A percentile compares a stretch with the other conserved stretches of the same genome.
These are phyloP conservation scores for Colletotrichum paranaense DNA, from an alignment of 2,329 filamentous ascomycete genomes.

Conservation along the genomic window DNA sequence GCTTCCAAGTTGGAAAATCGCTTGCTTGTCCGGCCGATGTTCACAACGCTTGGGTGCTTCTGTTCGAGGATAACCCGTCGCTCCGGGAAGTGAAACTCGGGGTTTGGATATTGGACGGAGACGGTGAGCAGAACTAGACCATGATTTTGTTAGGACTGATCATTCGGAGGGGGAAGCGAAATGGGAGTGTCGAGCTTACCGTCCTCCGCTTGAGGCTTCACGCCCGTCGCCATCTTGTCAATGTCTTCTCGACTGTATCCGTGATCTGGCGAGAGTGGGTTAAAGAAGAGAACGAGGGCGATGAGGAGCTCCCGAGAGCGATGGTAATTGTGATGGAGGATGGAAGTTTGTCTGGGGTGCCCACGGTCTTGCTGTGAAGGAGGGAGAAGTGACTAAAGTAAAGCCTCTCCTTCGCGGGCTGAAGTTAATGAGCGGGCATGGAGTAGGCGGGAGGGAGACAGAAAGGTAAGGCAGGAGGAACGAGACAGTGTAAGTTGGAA, in stretches of 20 bases:
- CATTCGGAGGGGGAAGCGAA: not conserved
- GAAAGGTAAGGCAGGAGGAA: constrained; percentile 1
- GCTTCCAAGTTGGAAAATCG: constrained; percentile 46
- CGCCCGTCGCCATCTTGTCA: constrained; percentile 27
- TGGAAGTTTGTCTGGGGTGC: not conserved
- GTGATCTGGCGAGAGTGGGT: not conserved
- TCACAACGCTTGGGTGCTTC: constrained; percentile 31
- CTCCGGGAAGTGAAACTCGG: constrained; percentile 34
- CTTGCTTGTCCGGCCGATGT: constrained; percentile 59
- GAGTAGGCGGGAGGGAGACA: constrained; percentile 14
- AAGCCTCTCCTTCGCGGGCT: not conserved
- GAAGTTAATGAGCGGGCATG: not conserved
- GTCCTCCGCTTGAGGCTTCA: constrained; percentile 17
- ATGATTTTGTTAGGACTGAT: constrained; percentile 28
- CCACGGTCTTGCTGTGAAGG: not conserved
- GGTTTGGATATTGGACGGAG: constrained; percentile 38
- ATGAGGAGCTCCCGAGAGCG: not conserved
- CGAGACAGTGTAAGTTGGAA: constrained; percentile 32
- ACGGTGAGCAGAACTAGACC: constrained; percentile 46
- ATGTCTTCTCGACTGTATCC: not conserved
- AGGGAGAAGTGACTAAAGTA: not conserved
- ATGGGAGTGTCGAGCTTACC: constrained; percentile 2
- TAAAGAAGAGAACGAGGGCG: not conserved
- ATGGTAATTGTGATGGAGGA: not conserved
- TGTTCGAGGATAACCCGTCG: constrained; percentile 44